Conservation (phyloP, 495 filamentous ascomycete genomes). For the Penicillium paradoxum region DNA sequence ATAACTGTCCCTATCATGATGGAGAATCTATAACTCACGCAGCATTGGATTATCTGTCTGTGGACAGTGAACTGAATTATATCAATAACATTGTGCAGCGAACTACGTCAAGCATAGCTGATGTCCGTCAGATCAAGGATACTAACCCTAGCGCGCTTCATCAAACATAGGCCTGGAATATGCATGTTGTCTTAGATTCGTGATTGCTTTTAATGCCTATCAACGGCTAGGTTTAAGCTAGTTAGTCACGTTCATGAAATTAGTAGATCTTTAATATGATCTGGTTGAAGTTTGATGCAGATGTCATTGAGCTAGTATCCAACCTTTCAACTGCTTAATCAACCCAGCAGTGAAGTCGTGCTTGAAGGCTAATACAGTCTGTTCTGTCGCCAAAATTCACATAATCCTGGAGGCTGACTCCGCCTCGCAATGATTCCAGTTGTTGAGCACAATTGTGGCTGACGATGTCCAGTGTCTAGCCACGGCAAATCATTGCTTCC, state of each 20-base stretch:
- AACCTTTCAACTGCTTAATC: not conserved
- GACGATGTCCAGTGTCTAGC: not conserved
- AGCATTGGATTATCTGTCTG: not conserved
- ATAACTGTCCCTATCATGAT: not conserved
- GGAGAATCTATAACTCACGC: too few relatives aligned
- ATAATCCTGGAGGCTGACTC: not conserved
- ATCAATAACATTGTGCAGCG: too few relatives aligned
- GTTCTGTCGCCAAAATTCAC: constrained; percentile 31
- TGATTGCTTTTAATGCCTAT: not conserved
- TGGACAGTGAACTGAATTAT: too few relatives aligned
- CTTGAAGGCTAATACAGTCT: constrained; percentile 21
- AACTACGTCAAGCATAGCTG: too few relatives aligned
- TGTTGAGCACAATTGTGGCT: not conserved
- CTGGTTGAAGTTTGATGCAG: not conserved
- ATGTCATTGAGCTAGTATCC: not conserved
- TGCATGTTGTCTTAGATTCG: too few relatives aligned
- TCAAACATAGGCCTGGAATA: too few relatives aligned
- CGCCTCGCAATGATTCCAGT: not conserved
- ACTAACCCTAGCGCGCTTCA: too few relatives aligned
- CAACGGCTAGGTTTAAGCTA: not conserved
- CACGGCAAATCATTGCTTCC: not conserved
- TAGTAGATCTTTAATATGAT: not conserved
- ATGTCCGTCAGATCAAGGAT: too few relatives aligned
- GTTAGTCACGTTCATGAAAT: not conserved
- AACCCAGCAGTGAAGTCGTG: not conserved